Evolutionary conservation across 202 grass and related monocot genomes (phyloP).

Genomic region (Zizania palustris): DNA sequence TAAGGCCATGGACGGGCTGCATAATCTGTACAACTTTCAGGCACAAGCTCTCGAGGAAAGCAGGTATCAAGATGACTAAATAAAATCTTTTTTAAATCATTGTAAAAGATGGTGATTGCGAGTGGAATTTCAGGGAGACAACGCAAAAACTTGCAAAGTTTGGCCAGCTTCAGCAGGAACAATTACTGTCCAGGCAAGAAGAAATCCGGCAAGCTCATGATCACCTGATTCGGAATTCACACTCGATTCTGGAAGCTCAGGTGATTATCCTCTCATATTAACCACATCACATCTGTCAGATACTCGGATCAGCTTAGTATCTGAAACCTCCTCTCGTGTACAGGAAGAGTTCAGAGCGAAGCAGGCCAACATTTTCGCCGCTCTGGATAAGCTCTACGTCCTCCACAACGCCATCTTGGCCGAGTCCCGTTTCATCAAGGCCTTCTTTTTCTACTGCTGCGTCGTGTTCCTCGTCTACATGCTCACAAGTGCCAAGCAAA

Average conservation of each 20-base stretch:
- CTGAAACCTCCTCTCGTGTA: constrained; percentile 7
- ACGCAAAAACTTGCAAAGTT: constrained; percentile 68
- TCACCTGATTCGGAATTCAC: constrained; percentile 75
- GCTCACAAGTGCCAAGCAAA: constrained; percentile 88
- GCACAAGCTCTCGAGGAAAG: constrained; percentile 55
- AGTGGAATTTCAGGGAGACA: constrained; percentile 47
- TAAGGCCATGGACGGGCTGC: constrained; percentile 41
- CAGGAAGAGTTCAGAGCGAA: constrained; percentile 90
- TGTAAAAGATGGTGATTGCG: neutral
- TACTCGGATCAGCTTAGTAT: no score
- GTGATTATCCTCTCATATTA: constrained; percentile 1
- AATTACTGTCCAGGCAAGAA: constrained; percentile 70
- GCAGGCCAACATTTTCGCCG: constrained; percentile 85
- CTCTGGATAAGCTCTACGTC: constrained; percentile 74
- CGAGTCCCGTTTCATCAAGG: constrained; percentile 82
- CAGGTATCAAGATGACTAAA: constrained; percentile 45
- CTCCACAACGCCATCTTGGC: constrained; percentile 76
- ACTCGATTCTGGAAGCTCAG: constrained; percentile 82
- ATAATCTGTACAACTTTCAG: constrained; percentile 49
- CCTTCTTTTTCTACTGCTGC: constrained; percentile 91
- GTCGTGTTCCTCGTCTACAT: constrained; percentile 93
- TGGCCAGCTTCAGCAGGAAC: constrained; percentile 73
- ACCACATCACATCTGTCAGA: no score
- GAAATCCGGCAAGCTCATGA: constrained; percentile 73
- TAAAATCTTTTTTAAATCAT: neutral